phyloP scores from a whole-genome alignment of 257 asterid genomes.

The Voacanga thouarsii region DNA sequence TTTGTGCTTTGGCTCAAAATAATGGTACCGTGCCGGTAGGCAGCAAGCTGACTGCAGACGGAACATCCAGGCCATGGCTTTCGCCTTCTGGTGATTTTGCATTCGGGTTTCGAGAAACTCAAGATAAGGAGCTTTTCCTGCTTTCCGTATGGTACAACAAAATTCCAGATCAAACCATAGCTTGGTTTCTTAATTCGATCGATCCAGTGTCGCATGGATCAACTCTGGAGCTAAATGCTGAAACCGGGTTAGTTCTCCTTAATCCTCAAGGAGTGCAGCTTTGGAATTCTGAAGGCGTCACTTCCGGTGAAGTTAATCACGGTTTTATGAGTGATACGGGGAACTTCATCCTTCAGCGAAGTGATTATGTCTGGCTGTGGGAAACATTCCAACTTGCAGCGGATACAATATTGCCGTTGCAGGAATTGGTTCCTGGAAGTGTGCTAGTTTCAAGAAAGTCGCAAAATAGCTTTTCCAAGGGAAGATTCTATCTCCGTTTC shows the following conservation, averaged over 20 bases:
- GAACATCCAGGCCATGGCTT: slow-evolving; percentile 9
- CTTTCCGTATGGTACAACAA: slow-evolving; percentile 51
- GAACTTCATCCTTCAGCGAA: slow-evolving; percentile 33
- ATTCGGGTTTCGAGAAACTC: slow-evolving; percentile 10
- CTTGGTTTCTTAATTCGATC: slow-evolving; percentile 39
- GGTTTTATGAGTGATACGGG: slow-evolving; percentile 55
- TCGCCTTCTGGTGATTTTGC: slow-evolving; percentile 16
- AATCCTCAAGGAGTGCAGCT: slow-evolving; percentile 27
- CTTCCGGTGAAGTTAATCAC: slow-evolving; percentile 19
- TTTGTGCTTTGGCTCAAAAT: slow-evolving; percentile 13
- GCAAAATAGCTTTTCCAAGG: slow-evolving; percentile 34
- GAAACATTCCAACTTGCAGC: slow-evolving; percentile 38
- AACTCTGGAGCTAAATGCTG: slow-evolving; percentile 23
- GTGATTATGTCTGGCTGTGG: slow-evolving; percentile 36
- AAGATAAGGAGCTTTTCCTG: slow-evolving; percentile 24
- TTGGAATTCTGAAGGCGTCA: slow-evolving; percentile 22
- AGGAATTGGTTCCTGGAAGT: slow-evolving; percentile 14
- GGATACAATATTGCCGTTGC: slow-evolving; percentile 36
- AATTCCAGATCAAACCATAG: slow-evolving; percentile 43
- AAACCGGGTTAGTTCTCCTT: slow-evolving; percentile 34
- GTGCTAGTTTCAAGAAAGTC: slow-evolving; percentile 14
- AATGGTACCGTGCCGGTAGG: not conserved
- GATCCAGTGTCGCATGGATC: slow-evolving; percentile 42
- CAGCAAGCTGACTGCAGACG: slow-evolving; percentile 9
- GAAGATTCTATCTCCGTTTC: slow-evolving; percentile 50